A percentile compares a stretch with the other conserved stretches of the same genome.
phyloP scores from a whole-genome alignment of 139 green algal species.

The Chlamydomonas sp. region DNA sequence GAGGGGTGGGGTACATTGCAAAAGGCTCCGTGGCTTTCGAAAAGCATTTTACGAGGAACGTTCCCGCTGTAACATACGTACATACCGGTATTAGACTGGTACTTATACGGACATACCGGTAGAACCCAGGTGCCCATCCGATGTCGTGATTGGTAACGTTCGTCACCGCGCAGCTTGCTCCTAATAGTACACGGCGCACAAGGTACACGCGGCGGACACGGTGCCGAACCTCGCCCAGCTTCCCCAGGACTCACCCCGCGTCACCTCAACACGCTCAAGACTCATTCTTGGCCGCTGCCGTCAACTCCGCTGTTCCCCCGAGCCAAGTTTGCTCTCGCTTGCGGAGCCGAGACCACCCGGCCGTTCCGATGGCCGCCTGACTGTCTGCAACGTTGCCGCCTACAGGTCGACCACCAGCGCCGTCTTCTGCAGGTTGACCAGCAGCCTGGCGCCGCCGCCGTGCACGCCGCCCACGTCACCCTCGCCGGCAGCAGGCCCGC shows the following conservation, averaged over 20 bases:
- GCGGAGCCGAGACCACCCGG: no score
- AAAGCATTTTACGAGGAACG: not conserved
- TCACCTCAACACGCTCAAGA: slow-evolving; percentile 18
- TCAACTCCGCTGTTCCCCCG: no score
- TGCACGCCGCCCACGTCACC: not conserved
- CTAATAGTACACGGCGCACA: no score
- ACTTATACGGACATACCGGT: no score
- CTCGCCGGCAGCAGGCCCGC: not conserved
- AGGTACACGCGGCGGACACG: no score
- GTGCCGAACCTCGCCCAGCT: no score
- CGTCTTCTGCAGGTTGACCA: not conserved
- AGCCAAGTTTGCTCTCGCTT: not conserved
- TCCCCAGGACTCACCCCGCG: slow-evolving; percentile 3
- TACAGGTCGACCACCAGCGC: slow-evolving; percentile 13
- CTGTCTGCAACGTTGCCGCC: not conserved
- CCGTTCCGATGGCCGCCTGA: no score
- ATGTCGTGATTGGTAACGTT: no score
- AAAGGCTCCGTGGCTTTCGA: not conserved
- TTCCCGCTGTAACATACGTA: no score
- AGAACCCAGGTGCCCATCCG: no score
- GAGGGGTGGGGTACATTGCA: not conserved
- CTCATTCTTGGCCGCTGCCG: not conserved
- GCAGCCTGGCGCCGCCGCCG: not conserved
- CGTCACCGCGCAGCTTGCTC: no score
- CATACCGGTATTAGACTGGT: no score